Evolutionary conservation across 805 yeast genomes (phyloP).

Genomic region (Metschnikowia anglica): DNA sequence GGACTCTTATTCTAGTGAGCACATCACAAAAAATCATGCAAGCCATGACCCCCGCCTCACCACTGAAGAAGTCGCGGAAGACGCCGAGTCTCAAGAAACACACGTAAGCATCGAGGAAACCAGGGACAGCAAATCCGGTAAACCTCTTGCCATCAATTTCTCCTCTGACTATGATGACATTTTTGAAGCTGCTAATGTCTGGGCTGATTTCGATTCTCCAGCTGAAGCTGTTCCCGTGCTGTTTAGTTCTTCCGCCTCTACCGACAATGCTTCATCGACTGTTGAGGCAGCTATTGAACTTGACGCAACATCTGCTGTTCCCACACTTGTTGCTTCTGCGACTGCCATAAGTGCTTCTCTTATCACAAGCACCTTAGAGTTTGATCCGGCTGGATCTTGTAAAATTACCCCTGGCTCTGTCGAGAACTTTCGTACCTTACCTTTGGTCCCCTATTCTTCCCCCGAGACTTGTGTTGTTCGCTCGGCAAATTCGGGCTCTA

Average conservation of each 20-base stretch:
- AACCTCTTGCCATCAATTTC: not conserved
- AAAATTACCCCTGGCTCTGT: not conserved
- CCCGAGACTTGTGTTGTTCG: not conserved
- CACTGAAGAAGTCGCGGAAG: no score
- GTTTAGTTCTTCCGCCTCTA: not conserved
- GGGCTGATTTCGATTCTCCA: not conserved
- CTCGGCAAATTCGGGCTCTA: not conserved
- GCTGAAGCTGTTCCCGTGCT: not conserved
- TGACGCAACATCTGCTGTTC: not conserved
- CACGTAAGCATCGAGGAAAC: not conserved
- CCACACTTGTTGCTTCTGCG: not conserved
- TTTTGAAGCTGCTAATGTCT: not conserved
- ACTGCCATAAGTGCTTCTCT: not conserved
- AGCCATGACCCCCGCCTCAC: no score
- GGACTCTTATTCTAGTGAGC: no score
- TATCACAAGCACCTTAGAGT: not conserved
- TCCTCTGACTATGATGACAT: not conserved
- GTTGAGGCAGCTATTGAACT: not conserved
- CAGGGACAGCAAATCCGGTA: not conserved
- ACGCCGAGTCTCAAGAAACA: not conserved
- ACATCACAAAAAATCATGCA: no score
- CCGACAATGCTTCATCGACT: not conserved
- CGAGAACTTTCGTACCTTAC: not conserved
- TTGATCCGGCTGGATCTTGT: not conserved
- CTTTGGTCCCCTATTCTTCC: not conserved